Evolutionary conservation across 805 yeast species (phyloP), one percentile per base, ranked within the genome.

Genomic region (Candida corydali): DNA sequence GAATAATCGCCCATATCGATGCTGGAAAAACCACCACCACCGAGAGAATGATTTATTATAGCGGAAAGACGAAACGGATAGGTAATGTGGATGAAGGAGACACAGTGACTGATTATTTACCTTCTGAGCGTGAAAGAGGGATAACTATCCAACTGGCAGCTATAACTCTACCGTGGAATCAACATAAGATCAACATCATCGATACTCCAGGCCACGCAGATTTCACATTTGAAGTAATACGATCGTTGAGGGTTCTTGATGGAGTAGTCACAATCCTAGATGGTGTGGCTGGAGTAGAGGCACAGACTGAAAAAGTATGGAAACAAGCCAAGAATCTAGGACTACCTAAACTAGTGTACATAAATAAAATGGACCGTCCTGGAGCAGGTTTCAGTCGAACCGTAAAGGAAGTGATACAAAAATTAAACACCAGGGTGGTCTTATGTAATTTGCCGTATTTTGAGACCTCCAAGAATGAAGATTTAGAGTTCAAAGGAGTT

Each of bases 141-240:
- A 93, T 93, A 45, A 91, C 98, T 0, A 93, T 93, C 50, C 96
- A 89, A 55, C 83, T 91, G 56, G 98, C 98, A 0, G 97, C 98
- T 0, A 88, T 91, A 25, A 78, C 96, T 0, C 74, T 93, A 34
- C 82, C 86, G 19, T 93, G 98, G 98, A 77, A 76, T 41, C 65
- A 68, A 32, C 75, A 78, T 51, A 78, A 77, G 46, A 79, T 93
- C 50, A 93, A 93, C 57, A 69, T 93, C 39, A 88, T 93, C 17
- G 98, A 93, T 57, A 93, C 98, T 0, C 98, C 98, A 0, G 98
- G 98, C 0, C 98, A 93, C 60, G 97, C 96, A 0, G 98, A 93
- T 61, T 93, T 93, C 57, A 85, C 94, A 0, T 93, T 89, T 57
- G 98, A 93, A 59, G 98, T 93, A 4, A 85, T 78, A 2, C 65